Evolutionary conservation across 2,329 filamentous ascomycete genomes (phyloP), one percentile per base, ranked within the genome.

Genomic region (Zelopaecilomyces penicillatus): DNA sequence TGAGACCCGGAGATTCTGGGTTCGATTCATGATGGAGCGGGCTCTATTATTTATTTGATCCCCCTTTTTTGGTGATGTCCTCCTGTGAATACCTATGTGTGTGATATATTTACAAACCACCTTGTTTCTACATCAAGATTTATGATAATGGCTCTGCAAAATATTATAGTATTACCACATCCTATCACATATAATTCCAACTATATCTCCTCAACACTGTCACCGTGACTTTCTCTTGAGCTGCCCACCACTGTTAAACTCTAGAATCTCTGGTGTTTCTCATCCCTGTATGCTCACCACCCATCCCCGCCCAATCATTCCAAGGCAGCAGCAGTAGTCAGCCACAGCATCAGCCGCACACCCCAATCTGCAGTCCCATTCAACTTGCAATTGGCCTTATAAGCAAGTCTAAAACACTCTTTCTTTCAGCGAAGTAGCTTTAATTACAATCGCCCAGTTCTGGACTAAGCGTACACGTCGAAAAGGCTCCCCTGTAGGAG

Each of bases 401-500:
- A 43, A 45, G 8, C 6, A 11, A 43, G 42, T 42, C 37, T 29
- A 32, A 45, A 6, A n/a, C 32, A 29, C n/a, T 6, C 28, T 7
- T 30, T 19, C 9, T 7, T 6, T 3, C 39, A 45, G 44, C 41
- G 44, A 45, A 43, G 44, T 45, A 45, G 44, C 34, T 43, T 19
- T 9, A 44, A 12, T 11, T 35, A n/a, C 31, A 6, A 27, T 10
- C 10, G 6, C 11, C 11, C 5, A 11, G 11, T 4, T 12, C 9
- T 4, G 6, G 11, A 6, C 9, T 4, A 12, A 6, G 26, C 30
- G n/a, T 19, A 4, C 31, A 10, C n/a, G 12, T 3, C 30, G 39
- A 19, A 19, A 19, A 19, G 19, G 19, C 19, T 19, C 19, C 19
- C 19, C 19, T 3, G 19, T 9, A 34, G 12, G 12, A 34, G 32